These are phyloP conservation scores for Aspergillus sp. DNA, from an alignment of 2,329 filamentous ascomycete species.

Conservation along the genomic window DNA sequence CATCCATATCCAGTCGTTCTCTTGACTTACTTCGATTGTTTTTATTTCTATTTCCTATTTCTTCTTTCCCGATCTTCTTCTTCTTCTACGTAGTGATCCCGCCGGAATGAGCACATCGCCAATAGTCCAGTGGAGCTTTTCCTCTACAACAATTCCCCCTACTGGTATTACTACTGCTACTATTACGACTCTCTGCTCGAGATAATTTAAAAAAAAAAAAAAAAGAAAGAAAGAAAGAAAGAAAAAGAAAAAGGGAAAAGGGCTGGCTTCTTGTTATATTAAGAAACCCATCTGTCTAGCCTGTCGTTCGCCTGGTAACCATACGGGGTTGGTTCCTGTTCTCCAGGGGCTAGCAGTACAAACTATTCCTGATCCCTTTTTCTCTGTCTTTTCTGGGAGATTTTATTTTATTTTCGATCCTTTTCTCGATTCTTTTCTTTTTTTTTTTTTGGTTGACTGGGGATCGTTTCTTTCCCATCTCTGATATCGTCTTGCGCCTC, in stretches of 20 bases:
- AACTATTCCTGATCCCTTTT: neutral
- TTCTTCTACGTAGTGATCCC: neutral
- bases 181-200: neutral
- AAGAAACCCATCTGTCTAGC: too few species aligned
- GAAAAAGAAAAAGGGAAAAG: too few species aligned
- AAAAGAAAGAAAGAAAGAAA: neutral
- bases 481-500: neutral
- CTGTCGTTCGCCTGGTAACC: constrained; percentile 27
- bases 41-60: neutral
- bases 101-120: neutral
- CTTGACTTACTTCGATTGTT: neutral
- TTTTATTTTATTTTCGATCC: constrained; percentile 4
- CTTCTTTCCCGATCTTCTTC: neutral
- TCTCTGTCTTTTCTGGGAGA: neutral
- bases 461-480: constrained; percentile 1
- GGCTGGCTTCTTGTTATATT: too few species aligned
- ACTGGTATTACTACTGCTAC: neutral
- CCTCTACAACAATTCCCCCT: neutral
- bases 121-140: neutral
- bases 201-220: neutral
- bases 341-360: constrained; percentile 2
- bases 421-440: constrained; percentile 5
- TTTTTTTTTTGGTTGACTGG: constrained; percentile 2
- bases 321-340: constrained; percentile 1
- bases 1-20: neutral